Evolutionary conservation across 176 grass and related monocot species (phyloP).

Genomic region (Oryza coarctata): DNA sequence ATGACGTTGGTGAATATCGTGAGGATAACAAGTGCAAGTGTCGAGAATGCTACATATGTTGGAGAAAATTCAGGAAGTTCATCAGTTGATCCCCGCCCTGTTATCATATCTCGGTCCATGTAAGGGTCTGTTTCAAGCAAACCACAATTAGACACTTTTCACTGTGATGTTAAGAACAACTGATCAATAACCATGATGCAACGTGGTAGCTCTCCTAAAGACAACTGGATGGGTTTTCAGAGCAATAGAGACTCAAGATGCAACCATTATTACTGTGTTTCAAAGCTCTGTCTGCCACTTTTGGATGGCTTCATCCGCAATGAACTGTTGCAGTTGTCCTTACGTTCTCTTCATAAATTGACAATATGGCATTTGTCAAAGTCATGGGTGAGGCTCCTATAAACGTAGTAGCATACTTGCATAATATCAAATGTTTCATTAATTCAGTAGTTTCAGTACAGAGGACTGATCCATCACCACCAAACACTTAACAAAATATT

Average conservation of each 20-base stretch:
- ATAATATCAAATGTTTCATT: not conserved
- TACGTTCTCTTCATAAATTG: not conserved
- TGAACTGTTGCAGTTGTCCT: not conserved
- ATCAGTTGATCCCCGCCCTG: constrained; percentile 18
- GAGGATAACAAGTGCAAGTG: constrained; percentile 55
- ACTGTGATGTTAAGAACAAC: not conserved
- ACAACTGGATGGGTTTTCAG: not conserved
- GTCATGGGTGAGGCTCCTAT: not conserved
- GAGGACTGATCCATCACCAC: not conserved
- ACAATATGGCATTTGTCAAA: not conserved
- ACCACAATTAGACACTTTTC: not conserved
- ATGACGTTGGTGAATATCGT: constrained; percentile 87
- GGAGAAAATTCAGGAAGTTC: constrained; percentile 76
- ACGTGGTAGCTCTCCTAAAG: not conserved
- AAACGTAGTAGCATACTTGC: not conserved
- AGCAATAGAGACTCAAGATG: not conserved
- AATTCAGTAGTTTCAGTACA: not conserved
- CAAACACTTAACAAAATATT: not conserved
- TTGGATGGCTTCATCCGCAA: not conserved
- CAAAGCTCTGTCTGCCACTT: not conserved
- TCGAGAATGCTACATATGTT: constrained; percentile 60
- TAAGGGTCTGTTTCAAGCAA: constrained; percentile 51
- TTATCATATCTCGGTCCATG: constrained; percentile 73
- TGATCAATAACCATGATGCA: not conserved
- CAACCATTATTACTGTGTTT: not conserved